These are phyloP conservation scores for Casuarina glauca DNA, from an alignment of 306 rosid species.

Conservation along the genomic window DNA sequence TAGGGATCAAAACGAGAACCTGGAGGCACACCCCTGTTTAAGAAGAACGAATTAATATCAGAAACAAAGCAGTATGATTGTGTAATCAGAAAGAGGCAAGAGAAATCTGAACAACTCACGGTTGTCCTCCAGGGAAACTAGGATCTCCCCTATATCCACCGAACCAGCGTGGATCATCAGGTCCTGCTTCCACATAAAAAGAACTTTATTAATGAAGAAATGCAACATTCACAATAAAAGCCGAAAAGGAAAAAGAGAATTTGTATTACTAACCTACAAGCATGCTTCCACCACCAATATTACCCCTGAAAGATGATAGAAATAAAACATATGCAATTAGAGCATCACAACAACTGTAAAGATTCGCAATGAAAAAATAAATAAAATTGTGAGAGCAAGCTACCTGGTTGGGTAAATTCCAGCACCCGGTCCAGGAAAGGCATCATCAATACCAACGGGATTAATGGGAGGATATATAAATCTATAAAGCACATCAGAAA, in stretches of 20 bases:
- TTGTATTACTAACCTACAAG: constrained; percentile 54
- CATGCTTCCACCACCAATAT: constrained; percentile 68
- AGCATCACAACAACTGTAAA: neutral
- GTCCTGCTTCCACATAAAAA: constrained; percentile 49
- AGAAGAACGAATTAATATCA: constrained; percentile 13
- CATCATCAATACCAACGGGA: constrained; percentile 60
- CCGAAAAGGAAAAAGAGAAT: neutral
- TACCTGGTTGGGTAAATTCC: constrained; percentile 74
- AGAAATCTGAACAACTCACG: constrained; percentile 52
- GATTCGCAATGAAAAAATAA: constrained; percentile 3
- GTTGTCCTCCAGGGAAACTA: constrained; percentile 58
- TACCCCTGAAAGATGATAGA: constrained; percentile 48
- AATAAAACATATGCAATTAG: constrained; percentile 2
- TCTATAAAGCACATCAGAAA: constrained; percentile 40
- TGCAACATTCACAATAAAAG: neutral
- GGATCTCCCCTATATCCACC: constrained; percentile 54
- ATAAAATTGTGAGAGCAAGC: constrained; percentile 6
- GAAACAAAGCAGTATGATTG: neutral
- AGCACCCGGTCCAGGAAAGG: constrained; percentile 77
- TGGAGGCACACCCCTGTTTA: constrained; percentile 73
- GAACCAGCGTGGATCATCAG: constrained; percentile 71
- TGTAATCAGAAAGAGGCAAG: neutral
- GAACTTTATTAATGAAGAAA: constrained; percentile 15
- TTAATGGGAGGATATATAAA: constrained; percentile 47
- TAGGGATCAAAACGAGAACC: constrained; percentile 89